Evolutionary conservation across 2,329 filamentous ascomycete genomes (phyloP).

Genomic region (Pseudopithomyces chartarum): DNA sequence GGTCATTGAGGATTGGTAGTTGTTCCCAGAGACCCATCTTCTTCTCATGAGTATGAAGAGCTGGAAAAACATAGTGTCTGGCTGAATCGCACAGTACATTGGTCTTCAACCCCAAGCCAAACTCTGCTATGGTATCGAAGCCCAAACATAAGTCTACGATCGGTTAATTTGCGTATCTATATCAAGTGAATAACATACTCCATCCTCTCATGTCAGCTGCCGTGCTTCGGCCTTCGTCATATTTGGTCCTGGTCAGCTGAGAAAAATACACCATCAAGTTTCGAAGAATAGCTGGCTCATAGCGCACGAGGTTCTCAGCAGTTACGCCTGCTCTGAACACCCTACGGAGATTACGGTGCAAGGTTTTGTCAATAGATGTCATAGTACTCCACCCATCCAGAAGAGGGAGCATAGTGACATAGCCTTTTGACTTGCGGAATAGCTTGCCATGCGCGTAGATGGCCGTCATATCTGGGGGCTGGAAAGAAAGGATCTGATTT

Average conservation of each 20-base stretch:
- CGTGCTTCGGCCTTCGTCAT: conserved; percentile 1
- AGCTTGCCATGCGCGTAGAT: conserved; percentile 4
- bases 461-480: conserved; percentile 3
- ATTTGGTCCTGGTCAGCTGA: conserved; percentile 2
- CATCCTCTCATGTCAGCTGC: conserved; percentile 2
- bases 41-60: too few relatives aligned
- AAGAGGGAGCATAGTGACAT: conserved; percentile 8
- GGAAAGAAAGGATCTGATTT: conserved; percentile 6
- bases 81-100: too few relatives aligned
- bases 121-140: too few relatives aligned
- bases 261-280: conserved; percentile 6
- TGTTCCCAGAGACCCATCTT: too few relatives aligned
- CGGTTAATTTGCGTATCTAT: too few relatives aligned
- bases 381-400: conserved; percentile 8
- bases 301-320: not conserved
- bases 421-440: conserved; percentile 7
- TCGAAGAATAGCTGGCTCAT: conserved; percentile 7
- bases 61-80: too few relatives aligned
- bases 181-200: conserved; percentile 2
- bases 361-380: conserved; percentile 6
- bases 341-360: conserved; percentile 6
- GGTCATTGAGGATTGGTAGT: too few relatives aligned
- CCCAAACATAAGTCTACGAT: too few relatives aligned
- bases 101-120: too few relatives aligned
- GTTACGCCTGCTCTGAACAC: conserved; percentile 6